Base-by-base conservation (phyloP, 441 rosid species). In the Euphorbia corollata region DNA sequence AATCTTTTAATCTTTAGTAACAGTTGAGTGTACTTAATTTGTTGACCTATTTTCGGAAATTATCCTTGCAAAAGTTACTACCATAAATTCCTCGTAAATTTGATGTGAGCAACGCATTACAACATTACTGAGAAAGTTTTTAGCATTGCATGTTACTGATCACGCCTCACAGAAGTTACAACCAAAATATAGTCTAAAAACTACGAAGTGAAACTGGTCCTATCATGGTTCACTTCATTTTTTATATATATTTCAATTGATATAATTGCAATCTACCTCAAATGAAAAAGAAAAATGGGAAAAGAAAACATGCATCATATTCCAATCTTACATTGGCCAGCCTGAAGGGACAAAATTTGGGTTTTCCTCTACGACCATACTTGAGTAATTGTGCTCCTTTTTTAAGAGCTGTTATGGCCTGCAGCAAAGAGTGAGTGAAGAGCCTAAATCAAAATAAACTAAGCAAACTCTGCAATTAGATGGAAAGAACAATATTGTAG, bases 281-380 rank as follows among this genome's bases (percentile, higher is more conserved):
- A 61, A 67, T 5, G n/a, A 34, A 34, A 41, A 13, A 3, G 24
- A 48, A 51, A 20, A 45, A 63, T 38, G 16, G 0, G 51, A 19
- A 11, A 24, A 45, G 48, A 30, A 51, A 53, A 55, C 32, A 53
- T 24, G 41, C 20, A 24, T 8, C 16, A 32, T 16, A 61, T 48
- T 15, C 5, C 41, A 68, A 69, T 74, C 92, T 87, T 81, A 92
- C 98, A 78, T 92, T 90, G 34, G 98, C 83, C 74, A 92, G 98
- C 71, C 97, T 87, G 80, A 92, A 90, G 43, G 98, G 98, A 65
- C 98, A 92, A 78, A 90, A 86, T 79, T 92, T 92, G 63, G 98
- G 98, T 79, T 88, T 92, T 59, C 98, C 98, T 72, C 98, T 86
- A 74, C 98, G 86, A 70, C 98, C 98, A 79, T 92, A 92, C 81